A percentile compares a stretch with the other conserved stretches of the same genome.
Conservation (phyloP, 768 basidiomycete genomes). For the Phlebiopsis flavidoalba region DNA sequence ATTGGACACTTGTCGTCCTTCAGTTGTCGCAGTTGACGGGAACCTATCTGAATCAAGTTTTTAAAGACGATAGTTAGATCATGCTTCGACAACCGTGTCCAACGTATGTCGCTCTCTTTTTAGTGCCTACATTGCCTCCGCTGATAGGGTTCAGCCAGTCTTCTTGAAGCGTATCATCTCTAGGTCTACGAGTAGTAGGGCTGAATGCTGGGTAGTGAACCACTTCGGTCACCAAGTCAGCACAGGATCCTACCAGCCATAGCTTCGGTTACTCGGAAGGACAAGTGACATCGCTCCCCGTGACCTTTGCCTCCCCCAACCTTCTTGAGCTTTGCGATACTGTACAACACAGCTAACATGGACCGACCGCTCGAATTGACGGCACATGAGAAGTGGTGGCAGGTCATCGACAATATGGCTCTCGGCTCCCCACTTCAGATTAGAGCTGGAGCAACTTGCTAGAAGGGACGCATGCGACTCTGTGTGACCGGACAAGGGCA, state of each 20-base stretch:
- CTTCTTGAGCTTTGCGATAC: constrained; percentile 64
- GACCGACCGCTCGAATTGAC: constrained; percentile 45
- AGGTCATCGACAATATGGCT: constrained; percentile 52
- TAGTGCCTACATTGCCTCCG: neutral
- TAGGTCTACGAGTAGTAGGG: neutral
- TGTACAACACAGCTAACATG: constrained; percentile 48
- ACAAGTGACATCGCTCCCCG: constrained; percentile 33
- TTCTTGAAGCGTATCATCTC: constrained; percentile 54
- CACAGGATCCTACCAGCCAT: constrained; percentile 64
- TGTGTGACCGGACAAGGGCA: constrained; percentile 32
- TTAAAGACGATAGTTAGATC: constrained; percentile 48
- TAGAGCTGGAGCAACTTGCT: constrained; percentile 59
- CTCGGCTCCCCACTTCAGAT: constrained; percentile 65
- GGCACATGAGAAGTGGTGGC: constrained; percentile 60
- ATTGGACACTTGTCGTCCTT: constrained; percentile 46
- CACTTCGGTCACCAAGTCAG: constrained; percentile 88
- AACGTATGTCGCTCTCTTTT: constrained; percentile 39
- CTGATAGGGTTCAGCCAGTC: constrained; percentile 33
- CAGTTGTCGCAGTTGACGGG: constrained; percentile 68
- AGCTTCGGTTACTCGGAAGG: constrained; percentile 28
- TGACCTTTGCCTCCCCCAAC: constrained; percentile 84
- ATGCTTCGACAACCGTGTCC: constrained; percentile 42
- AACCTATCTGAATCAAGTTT: constrained; percentile 55
- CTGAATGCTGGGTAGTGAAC: constrained; percentile 57
- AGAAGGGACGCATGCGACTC: constrained; percentile 38